Evolutionary conservation across 2,329 filamentous ascomycete genomes (phyloP), one percentile per base, ranked within the genome.

Genomic region (Trichoderma oligosporum): DNA sequence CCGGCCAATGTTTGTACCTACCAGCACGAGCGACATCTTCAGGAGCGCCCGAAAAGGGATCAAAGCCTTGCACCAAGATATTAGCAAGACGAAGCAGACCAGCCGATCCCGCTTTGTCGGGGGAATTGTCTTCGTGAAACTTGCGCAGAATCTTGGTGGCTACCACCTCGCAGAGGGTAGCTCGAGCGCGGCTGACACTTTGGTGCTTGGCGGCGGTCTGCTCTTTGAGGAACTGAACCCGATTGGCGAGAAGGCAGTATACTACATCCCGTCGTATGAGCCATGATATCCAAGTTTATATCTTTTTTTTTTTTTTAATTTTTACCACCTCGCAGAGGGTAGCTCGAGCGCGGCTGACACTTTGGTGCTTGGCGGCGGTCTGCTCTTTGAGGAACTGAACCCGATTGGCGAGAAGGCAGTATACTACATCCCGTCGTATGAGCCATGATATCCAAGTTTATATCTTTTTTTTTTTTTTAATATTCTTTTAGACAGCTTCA

Each of bases 311-410:
- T n/a, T n/a, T n/a, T n/a, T n/a, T n/a, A n/a, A n/a, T n/a, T n/a
- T n/a, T n/a, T n/a, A n/a, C n/a, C n/a, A n/a, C n/a, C n/a, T 90
- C 87, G 68, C 87, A 89, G 7, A 89, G 74, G 31, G 82, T 78
- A 1, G 86, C 86, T 36, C 87, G 79, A 1, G 86, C 87, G 9
- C 83, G 75, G 64, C 86, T 87, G 57, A 89, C 84, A 4, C 83
- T 86, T 68, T 88, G 85, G 62, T 88, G 84, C 60, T 87, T 81
- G 39, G 82, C 76, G 61, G 84, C 81, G 56, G 81, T 76, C 64
- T 88, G 85, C 63, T 88, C 84, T 41, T 84, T 80, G 29, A 88
- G 75, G 65, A 89, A 89, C 60, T 88, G 84, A 55, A 85, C 80
- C 12, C 85, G 78, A 64, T 90, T 89, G 57, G 87, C 85, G 24